phyloP scores from a whole-genome alignment of 2,329 filamentous ascomycete genomes.

The Aspergillus hortae region DNA sequence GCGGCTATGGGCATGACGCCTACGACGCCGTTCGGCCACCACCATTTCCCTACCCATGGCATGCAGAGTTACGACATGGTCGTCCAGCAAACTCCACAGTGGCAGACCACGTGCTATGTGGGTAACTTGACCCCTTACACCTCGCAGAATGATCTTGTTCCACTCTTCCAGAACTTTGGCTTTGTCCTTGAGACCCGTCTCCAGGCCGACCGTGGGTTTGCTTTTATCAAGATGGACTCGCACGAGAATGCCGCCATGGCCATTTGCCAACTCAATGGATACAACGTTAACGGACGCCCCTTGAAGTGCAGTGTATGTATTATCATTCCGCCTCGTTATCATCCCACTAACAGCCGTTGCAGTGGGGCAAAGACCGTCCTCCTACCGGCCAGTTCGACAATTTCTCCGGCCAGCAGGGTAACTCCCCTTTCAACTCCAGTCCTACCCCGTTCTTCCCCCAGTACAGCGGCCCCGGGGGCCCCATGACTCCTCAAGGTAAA shows the following conservation, averaged over 20 bases:
- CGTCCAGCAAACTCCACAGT: constrained; percentile 86
- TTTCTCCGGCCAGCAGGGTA: constrained; percentile 75
- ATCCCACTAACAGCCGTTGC: constrained; percentile 22
- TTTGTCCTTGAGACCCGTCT: constrained; percentile 97
- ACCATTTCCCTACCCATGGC: constrained; percentile 96
- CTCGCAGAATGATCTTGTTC: constrained; percentile 93
- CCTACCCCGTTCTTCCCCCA: constrained; percentile 88
- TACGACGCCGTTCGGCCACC: constrained; percentile 91
- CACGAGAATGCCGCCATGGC: constrained; percentile 98
- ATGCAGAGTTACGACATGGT: constrained; percentile 98
- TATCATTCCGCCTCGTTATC: constrained; percentile 15
- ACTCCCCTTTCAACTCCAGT: constrained; percentile 65
- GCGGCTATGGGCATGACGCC: constrained; percentile 97
- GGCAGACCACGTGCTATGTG: constrained; percentile 98
- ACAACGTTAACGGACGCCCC: constrained; percentile 94
- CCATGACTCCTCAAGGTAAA: constrained; percentile 59
- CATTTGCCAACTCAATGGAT: constrained; percentile 95
- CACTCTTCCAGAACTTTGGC: constrained; percentile 97
- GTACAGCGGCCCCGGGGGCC: constrained; percentile 69
- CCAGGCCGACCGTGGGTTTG: constrained; percentile 95
- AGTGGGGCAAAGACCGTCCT: constrained; percentile 99
- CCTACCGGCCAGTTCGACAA: constrained; percentile 79
- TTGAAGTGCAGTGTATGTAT: constrained; percentile 95
- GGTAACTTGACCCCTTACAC: constrained; percentile 98
- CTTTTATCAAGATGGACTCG: constrained; percentile 98